A percentile compares a stretch with the other conserved stretches of the same genome.
Evolutionary conservation across 2,329 filamentous ascomycete genomes (phyloP).

Genomic region (Rugonectria rugulosa): DNA sequence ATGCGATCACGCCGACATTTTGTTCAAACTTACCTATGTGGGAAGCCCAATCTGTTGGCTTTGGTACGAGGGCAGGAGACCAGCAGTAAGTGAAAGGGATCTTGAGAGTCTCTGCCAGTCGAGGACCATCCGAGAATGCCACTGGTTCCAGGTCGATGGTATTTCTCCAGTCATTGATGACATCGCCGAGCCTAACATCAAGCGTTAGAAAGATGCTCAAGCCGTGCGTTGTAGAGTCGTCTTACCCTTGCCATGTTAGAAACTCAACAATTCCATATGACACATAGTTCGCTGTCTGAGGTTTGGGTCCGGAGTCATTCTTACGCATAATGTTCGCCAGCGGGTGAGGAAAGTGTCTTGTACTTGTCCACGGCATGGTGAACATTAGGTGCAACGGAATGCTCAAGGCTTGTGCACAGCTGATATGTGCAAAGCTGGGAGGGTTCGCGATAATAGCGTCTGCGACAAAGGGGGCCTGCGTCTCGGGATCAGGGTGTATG

Average conservation of each 20-base stretch:
- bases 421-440: constrained; percentile 21
- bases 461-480: constrained; percentile 4
- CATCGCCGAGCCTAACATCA: constrained; percentile 68
- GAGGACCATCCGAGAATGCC: background rate
- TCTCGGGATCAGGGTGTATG: background rate
- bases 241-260: constrained; percentile 15
- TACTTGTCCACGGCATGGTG: constrained; percentile 7
- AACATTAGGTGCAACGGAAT: constrained; percentile 25
- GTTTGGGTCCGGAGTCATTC: background rate
- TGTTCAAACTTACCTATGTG: too few relatives aligned
- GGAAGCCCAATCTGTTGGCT: constrained; percentile 64
- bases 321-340: constrained; percentile 3
- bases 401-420: constrained; percentile 17
- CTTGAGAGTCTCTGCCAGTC: constrained; percentile 63
- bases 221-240: background rate
- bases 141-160: constrained; percentile 28
- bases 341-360: constrained; percentile 4
- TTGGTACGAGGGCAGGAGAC: constrained; percentile 78
- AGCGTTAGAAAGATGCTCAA: background rate
- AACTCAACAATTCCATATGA: constrained; percentile 7
- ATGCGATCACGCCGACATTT: too few relatives aligned
- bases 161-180: constrained; percentile 75
- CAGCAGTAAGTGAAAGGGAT: constrained; percentile 91
- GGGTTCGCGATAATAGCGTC: constrained; percentile 21
- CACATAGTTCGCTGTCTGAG: constrained; percentile 1